Conservation (phyloP, 129 eudicot species). For the Glebionis coronaria region DNA sequence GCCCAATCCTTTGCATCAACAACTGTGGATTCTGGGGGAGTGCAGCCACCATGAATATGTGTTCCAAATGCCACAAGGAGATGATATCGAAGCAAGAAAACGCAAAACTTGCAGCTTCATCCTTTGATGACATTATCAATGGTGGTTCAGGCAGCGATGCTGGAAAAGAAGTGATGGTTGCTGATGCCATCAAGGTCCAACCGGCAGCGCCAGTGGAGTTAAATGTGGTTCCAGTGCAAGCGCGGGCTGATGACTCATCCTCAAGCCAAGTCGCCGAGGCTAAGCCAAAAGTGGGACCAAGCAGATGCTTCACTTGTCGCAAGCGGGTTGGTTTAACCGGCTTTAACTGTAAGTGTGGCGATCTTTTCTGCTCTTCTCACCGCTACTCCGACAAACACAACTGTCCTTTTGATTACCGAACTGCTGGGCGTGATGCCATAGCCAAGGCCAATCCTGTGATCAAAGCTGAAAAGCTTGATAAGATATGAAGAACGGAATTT, state of each 20-base stretch:
- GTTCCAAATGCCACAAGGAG: slow-evolving; percentile 77
- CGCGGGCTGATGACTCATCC: slow-evolving; percentile 30
- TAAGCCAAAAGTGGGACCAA: slow-evolving; percentile 56
- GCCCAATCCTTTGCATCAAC: slow-evolving; percentile 68
- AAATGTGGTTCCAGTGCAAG: slow-evolving; percentile 29
- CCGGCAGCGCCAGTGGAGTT: slow-evolving; percentile 28
- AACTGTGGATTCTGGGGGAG: slow-evolving; percentile 74
- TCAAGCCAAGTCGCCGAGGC: slow-evolving; percentile 30
- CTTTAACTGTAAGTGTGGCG: slow-evolving; percentile 65
- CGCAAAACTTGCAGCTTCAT: slow-evolving; percentile 66
- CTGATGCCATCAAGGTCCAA: slow-evolving; percentile 34
- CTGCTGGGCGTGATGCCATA: slow-evolving; percentile 66
- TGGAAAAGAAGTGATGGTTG: slow-evolving; percentile 26
- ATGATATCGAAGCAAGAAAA: slow-evolving; percentile 59
- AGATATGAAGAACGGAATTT: slow-evolving; percentile 37
- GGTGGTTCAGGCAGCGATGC: slow-evolving; percentile 34
- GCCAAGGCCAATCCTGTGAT: slow-evolving; percentile 72
- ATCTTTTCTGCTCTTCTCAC: slow-evolving; percentile 60
- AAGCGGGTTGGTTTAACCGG: slow-evolving; percentile 73
- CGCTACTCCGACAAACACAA: slow-evolving; percentile 78
- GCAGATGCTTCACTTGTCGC: slow-evolving; percentile 55
- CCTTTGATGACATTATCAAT: slow-evolving; percentile 59
- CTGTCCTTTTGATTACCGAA: slow-evolving; percentile 64
- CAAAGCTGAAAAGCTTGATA: slow-evolving; percentile 71
- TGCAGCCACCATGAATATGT: slow-evolving; percentile 78